Evolutionary conservation across 345 rosid genomes (phyloP), one percentile per base, ranked within the genome.

Genomic region (Turnera subulata): DNA sequence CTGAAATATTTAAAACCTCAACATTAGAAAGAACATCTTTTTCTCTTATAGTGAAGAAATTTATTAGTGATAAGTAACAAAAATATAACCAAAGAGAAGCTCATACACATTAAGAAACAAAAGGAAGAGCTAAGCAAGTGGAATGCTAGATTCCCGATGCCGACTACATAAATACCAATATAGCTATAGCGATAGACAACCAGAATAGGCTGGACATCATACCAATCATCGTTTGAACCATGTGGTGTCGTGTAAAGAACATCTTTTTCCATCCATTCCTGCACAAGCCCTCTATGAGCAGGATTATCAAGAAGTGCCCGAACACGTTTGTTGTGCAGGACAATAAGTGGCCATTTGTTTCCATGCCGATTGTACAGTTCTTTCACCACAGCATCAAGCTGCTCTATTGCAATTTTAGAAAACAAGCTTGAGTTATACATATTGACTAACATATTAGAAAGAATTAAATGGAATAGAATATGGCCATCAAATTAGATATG

Each of bases 191-290:
- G n/a, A n/a, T n/a, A n/a, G n/a, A n/a, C n/a, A n/a, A n/a, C n/a
- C n/a, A n/a, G n/a, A n/a, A n/a, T n/a, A 8, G 35, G 35, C 4
- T 29, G 35, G 35, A 8, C 8, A 29, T 39, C 35, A 47, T 78
- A 91, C 95, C 98, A 91, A 71, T 88, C 96, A 81, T 91, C 96
- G 67, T 91, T 88, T 20, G 96, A 86, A 59, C 98, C 96, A 56
- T 77, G 79, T 32, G 98, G 96, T 8, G 98, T 88, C 16, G 77
- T 56, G 62, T 84, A 88, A 16, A 91, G 65, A 63, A 79, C 78
- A 50, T 40, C 45, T 10, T 40, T 40, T 47, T 70, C 62, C 40
- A 69, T 74, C 98, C 95, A 92, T 47, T 84, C 91, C 48, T 86
- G 77, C 47, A 88, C 79, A 70, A 80, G 21, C 63, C 64, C 56